Percentiles rank a stretch among this genome's conserved stretches.
Evolutionary conservation across 2,329 filamentous ascomycete genomes (phyloP).

Genomic region (Periconia sp.): DNA sequence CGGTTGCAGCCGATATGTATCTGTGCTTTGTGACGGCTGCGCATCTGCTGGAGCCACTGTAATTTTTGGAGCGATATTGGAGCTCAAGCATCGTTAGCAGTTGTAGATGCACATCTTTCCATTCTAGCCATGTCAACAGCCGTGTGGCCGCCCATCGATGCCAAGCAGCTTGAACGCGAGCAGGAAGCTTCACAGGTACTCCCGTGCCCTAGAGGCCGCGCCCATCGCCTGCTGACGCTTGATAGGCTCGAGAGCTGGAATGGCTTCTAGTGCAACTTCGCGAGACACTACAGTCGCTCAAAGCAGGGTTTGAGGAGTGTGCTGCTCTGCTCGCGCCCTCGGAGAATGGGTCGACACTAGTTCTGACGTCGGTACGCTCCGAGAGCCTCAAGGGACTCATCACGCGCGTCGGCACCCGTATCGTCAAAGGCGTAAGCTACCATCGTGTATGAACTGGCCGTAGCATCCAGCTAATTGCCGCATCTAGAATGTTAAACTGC

Average conservation of each 20-base stretch:
- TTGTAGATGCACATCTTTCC: slow-evolving; percentile 1
- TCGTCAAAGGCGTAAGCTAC: slow-evolving; percentile 80
- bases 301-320: slow-evolving; percentile 83
- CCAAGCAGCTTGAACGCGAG: slow-evolving; percentile 57
- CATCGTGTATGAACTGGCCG: too few relatives aligned
- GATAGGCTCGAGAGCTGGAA: slow-evolving; percentile 63
- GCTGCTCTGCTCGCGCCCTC: slow-evolving; percentile 83
- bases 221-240: not conserved
- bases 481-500: slow-evolving; percentile 73
- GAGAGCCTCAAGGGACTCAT: slow-evolving; percentile 93
- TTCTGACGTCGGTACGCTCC: slow-evolving; percentile 83
- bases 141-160: slow-evolving; percentile 64
- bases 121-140: slow-evolving; percentile 67
- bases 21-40: too few relatives aligned
- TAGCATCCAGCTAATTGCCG: not conserved
- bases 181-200: slow-evolving; percentile 59
- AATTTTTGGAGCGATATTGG: too few relatives aligned
- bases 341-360: slow-evolving; percentile 86
- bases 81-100: too few relatives aligned
- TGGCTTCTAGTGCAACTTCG: slow-evolving; percentile 69
- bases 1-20: too few relatives aligned
- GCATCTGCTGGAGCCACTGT: too few relatives aligned
- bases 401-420: slow-evolving; percentile 85
- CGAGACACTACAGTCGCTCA: slow-evolving; percentile 65
- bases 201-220: not conserved